Base-by-base conservation (phyloP, 164 flowering plant species). In the Echeveria elegans region DNA sequence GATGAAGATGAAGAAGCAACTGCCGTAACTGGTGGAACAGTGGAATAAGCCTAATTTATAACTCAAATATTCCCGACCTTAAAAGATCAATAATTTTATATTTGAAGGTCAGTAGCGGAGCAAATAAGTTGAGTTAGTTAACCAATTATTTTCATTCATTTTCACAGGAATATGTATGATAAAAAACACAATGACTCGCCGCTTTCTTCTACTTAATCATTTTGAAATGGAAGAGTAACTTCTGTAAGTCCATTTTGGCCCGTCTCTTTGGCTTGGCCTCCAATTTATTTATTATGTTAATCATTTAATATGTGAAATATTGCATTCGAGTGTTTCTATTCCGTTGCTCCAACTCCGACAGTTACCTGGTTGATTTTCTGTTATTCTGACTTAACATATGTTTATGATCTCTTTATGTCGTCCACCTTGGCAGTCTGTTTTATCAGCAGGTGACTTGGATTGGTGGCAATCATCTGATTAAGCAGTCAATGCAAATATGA, bases 1-100 rank as follows among this genome's bases (percentile, higher is more conserved):
- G 66, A 63, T 21, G 41, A 36, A n/a, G 66, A 63, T 34, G 66
- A 63, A 18, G 65, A 31, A 29, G 21, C 41, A 24, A 47, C 66
- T 34, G 41, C 66, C 36, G 66, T 36, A 9, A 40, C 66, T 19
- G 18, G 66, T n/a, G 66, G 66, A 10, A 21, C 41, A 21, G 24
- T 12, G 29, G 66, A 63, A 40, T 63, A 40, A 21, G 8, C 40
- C 15, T 29, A 21, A 21, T 41, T 34, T 63, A 41, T 3, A 18
- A 34, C 37, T 63, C 65, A 63, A 10, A 15, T 23, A 18, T 63
- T 15, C 26, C 19, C n/a, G 66, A 63, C 41, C 26, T 21, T 63
- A n/a, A 31, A 23, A 12, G 64, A 30, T 63, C 45, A 63, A 63
- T 34, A 40, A 63, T 23, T 30, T 31, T 10, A 11, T 12, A 26